Evolutionary conservation across 345 rosid genomes (phyloP).

Genomic region (Citropsis articulata): DNA sequence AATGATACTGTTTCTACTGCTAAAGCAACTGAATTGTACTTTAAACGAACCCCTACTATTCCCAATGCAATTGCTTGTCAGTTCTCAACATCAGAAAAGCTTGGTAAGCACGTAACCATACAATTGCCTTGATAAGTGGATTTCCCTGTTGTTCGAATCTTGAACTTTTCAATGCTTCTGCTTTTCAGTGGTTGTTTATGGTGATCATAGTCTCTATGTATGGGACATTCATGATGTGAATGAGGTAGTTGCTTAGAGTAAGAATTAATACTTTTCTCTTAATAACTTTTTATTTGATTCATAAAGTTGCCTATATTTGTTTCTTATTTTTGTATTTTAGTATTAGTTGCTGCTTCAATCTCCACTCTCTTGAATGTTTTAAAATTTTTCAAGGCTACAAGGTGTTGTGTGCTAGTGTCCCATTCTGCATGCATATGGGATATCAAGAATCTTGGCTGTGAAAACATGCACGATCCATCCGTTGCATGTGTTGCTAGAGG

Average conservation of each 20-base stretch:
- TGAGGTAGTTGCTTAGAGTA: slow-evolving; percentile 43
- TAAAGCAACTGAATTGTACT: slow-evolving; percentile 23
- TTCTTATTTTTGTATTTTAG: slow-evolving; percentile 11
- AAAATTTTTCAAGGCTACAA: slow-evolving; percentile 50
- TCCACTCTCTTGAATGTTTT: slow-evolving; percentile 14
- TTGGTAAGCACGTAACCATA: slow-evolving; percentile 41
- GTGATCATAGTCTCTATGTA: slow-evolving; percentile 66
- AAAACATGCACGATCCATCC: slow-evolving; percentile 68
- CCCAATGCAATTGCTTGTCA: slow-evolving; percentile 89
- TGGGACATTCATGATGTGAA: slow-evolving; percentile 67
- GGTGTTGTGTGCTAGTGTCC: slow-evolving; percentile 61
- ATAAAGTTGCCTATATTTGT: neutral
- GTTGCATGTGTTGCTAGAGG: slow-evolving; percentile 76
- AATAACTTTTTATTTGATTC: slow-evolving; percentile 9
- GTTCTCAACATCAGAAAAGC: slow-evolving; percentile 58
- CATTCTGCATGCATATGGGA: slow-evolving; percentile 85
- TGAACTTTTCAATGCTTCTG: slow-evolving; percentile 15
- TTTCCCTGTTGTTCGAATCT: neutral
- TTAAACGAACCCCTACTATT: slow-evolving; percentile 21
- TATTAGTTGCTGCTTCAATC: neutral
- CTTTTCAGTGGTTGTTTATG: slow-evolving; percentile 69
- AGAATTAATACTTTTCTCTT: neutral
- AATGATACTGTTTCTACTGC: slow-evolving; percentile 13
- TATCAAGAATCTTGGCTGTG: slow-evolving; percentile 76
- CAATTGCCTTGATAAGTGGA: slow-evolving; percentile 2